phyloP scores from a whole-genome alignment of 805 yeast genomes.

The Groenewaldozyma salmanticensis region DNA sequence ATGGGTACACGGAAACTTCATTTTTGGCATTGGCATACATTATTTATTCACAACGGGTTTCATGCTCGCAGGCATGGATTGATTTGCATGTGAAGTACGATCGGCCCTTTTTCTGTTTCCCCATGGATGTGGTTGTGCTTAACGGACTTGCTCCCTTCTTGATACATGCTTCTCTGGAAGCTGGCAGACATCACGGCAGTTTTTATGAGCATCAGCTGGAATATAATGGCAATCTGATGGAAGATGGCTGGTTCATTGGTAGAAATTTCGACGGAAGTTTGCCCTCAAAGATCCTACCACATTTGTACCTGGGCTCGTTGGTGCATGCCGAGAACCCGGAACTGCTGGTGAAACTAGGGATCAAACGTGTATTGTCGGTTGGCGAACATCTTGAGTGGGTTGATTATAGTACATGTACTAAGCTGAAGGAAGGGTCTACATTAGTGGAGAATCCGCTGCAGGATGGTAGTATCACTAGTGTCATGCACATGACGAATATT shows the following conservation, averaged over 20 bases:
- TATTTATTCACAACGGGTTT: conserved; percentile 55
- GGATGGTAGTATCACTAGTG: conserved; percentile 9
- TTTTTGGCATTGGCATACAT: conserved; percentile 61
- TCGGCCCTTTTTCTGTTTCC: conserved; percentile 78
- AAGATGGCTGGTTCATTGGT: background rate
- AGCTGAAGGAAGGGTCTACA: conserved; percentile 1
- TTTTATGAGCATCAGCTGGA: conserved; percentile 9
- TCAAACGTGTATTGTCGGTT: conserved; percentile 69
- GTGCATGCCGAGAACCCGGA: conserved; percentile 69
- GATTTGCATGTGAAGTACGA: conserved; percentile 52
- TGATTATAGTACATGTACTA: conserved; percentile 15
- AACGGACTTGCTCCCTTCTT: conserved; percentile 55
- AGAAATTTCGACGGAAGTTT: conserved; percentile 47
- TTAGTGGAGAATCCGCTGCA: background rate
- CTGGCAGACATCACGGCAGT: conserved; percentile 9
- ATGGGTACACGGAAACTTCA: conserved; percentile 89
- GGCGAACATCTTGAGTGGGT: conserved; percentile 75
- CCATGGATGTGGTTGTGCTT: conserved; percentile 57
- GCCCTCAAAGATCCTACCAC: conserved; percentile 77
- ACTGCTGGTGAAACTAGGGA: conserved; percentile 54
- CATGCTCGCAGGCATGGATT: conserved; percentile 56
- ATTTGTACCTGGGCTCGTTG: conserved; percentile 76
- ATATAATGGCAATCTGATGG: conserved; percentile 5
- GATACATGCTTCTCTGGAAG: conserved; percentile 47
- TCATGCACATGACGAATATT: conserved; percentile 58